A percentile compares a stretch with the other conserved stretches of the same genome.
phyloP scores from a whole-genome alignment of 2,329 filamentous ascomycete genomes.

The Pyrenochaeta sp. region DNA sequence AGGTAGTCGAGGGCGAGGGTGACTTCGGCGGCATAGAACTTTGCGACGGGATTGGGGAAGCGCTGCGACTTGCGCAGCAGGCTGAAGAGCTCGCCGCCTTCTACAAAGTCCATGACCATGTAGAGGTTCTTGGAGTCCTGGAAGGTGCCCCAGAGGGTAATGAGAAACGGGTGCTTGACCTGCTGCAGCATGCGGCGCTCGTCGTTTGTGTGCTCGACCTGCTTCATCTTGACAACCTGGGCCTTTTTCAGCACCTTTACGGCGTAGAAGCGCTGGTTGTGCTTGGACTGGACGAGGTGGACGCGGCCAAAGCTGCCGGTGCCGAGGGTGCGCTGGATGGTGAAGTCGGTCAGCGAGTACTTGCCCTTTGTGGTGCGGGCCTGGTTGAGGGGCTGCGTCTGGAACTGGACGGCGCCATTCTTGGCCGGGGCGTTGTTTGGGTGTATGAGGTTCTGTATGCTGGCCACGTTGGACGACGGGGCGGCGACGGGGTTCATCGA shows the following conservation, averaged over 20 bases:
- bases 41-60: conserved; percentile 97
- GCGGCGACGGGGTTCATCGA: conserved; percentile 52
- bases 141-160: conserved; percentile 98
- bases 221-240: conserved; percentile 99
- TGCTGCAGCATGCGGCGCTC: conserved; percentile 94
- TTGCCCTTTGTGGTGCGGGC: conserved; percentile 89
- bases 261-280: conserved; percentile 98
- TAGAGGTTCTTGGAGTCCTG: conserved; percentile 95
- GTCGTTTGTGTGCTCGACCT: conserved; percentile 99
- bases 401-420: conserved; percentile 50
- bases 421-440: conserved; percentile 53
- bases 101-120: conserved; percentile 99
- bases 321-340: conserved; percentile 87
- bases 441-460: conserved; percentile 86
- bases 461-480: conserved; percentile 74
- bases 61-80: conserved; percentile 93
- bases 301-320: conserved; percentile 97
- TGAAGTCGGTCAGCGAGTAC: conserved; percentile 92
- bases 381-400: conserved; percentile 48
- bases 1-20: conserved; percentile 95
- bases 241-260: conserved; percentile 98
- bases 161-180: conserved; percentile 96
- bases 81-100: conserved; percentile 97
- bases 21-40: conserved; percentile 98
- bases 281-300: conserved; percentile 95